Evolutionary conservation across 116 monocot species (phyloP).

Genomic region (Papilionanthe hybrid): DNA sequence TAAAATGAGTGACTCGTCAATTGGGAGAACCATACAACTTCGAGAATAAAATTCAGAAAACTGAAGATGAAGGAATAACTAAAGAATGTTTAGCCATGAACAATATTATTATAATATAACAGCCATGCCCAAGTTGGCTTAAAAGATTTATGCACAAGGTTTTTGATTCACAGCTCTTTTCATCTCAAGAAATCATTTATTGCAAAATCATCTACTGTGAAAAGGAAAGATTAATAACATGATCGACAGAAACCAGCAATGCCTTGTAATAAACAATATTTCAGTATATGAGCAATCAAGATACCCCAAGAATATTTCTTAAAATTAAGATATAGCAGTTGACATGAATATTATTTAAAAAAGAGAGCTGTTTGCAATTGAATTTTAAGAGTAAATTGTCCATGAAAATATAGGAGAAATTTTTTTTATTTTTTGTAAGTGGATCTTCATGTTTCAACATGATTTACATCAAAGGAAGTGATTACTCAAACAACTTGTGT

Average conservation of each 20-base stretch:
- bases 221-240: background rate
- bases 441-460: background rate
- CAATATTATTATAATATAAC: background rate
- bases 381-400: background rate
- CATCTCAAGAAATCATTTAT: background rate
- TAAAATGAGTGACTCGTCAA: background rate
- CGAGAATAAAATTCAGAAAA: background rate
- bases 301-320: background rate
- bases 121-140: background rate
- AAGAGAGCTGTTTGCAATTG: background rate
- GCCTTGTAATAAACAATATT: background rate
- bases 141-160: background rate
- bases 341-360: background rate
- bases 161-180: background rate
- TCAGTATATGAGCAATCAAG: background rate
- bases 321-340: background rate
- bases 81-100: background rate
- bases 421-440: background rate
- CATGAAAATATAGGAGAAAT: background rate
- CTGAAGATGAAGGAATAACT: background rate
- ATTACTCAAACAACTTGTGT: too few species aligned
- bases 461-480: too few species aligned
- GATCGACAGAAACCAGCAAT: background rate
- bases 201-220: background rate
- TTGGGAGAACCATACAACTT: background rate